Evolutionary conservation across 2,329 filamentous ascomycete species (phyloP).

Genomic region (Curvularia sp.): DNA sequence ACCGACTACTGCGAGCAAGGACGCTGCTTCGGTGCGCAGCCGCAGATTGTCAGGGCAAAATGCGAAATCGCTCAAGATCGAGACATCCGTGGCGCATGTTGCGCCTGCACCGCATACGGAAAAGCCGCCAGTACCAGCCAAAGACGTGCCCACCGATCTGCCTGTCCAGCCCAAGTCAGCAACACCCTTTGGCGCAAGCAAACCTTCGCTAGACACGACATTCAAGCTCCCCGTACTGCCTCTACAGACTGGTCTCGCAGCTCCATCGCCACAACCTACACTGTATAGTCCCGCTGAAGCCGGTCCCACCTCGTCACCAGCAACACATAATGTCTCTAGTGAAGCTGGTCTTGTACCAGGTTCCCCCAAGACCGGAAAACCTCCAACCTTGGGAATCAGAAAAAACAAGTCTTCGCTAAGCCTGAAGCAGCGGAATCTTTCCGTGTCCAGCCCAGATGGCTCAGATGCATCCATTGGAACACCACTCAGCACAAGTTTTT

Average conservation of each 20-base stretch:
- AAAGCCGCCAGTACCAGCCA: conserved; percentile 41
- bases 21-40: conserved; percentile 66
- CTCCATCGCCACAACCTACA: conserved; percentile 42
- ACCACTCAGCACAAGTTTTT: conserved; percentile 73
- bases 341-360: conserved; percentile 51
- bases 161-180: conserved; percentile 47
- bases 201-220: conserved; percentile 36
- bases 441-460: conserved; percentile 65
- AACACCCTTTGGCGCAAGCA: conserved; percentile 37
- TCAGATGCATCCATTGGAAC: conserved; percentile 76
- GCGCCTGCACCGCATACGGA: conserved; percentile 45
- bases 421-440: conserved; percentile 76
- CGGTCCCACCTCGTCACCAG: conserved; percentile 51
- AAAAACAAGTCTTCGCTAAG: conserved; percentile 65
- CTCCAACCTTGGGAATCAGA: conserved; percentile 46
- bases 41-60: conserved; percentile 82
- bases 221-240: conserved; percentile 46
- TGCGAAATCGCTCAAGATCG: conserved; percentile 84
- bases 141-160: conserved; percentile 43
- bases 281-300: conserved; percentile 53
- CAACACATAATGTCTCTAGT: conserved; percentile 52
- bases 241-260: conserved; percentile 34
- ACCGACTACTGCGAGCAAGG: conserved; percentile 35
- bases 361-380: conserved; percentile 46
- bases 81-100: conserved; percentile 64